Evolutionary conservation across 192 early-diverging fungal genomes (phyloP).

Genomic region (Coemansia sp.): DNA sequence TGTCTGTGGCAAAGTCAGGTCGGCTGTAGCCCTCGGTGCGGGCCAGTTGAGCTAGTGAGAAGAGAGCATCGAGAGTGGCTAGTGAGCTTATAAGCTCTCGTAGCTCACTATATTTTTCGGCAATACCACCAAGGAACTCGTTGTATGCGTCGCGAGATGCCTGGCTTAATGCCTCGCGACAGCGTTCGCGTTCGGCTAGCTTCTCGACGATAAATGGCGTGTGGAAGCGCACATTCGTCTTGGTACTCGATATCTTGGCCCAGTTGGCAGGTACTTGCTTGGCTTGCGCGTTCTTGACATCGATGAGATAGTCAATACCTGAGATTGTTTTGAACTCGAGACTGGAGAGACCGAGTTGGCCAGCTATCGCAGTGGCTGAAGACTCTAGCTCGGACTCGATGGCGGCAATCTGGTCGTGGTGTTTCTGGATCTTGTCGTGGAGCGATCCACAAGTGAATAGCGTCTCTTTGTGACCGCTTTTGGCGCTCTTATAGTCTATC

Average conservation of each 20-base stretch:
- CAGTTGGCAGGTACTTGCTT: conserved; percentile 69
- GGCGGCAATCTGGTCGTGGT: conserved; percentile 54
- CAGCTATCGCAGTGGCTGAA: conserved; percentile 58
- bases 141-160: conserved; percentile 75
- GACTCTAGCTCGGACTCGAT: conserved; percentile 62
- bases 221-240: conserved; percentile 39
- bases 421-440: conserved; percentile 56
- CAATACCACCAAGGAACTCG: conserved; percentile 58
- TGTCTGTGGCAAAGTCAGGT: conserved; percentile 66
- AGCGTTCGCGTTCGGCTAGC: conserved; percentile 62
- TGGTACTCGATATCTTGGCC: conserved; percentile 64
- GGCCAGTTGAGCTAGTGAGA: conserved; percentile 70
- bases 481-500: conserved; percentile 57
- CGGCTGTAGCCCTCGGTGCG: conserved; percentile 89
- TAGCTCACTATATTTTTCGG: conserved; percentile 65
- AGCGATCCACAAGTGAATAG: conserved; percentile 61
- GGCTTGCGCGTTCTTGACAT: conserved; percentile 62
- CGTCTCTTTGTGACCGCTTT: conserved; percentile 55
- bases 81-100: conserved; percentile 65
- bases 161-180: conserved; percentile 62
- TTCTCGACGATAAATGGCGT: conserved; percentile 59
- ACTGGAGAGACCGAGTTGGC: conserved; percentile 45
- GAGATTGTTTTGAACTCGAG: conserved; percentile 68
- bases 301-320: conserved; percentile 77
- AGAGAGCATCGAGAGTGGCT: conserved; percentile 67